Evolutionary conservation across 1,284 basidiomycete genomes (phyloP), one percentile per base, ranked within the genome.

Genomic region (Ceratobasidium sp.): DNA sequence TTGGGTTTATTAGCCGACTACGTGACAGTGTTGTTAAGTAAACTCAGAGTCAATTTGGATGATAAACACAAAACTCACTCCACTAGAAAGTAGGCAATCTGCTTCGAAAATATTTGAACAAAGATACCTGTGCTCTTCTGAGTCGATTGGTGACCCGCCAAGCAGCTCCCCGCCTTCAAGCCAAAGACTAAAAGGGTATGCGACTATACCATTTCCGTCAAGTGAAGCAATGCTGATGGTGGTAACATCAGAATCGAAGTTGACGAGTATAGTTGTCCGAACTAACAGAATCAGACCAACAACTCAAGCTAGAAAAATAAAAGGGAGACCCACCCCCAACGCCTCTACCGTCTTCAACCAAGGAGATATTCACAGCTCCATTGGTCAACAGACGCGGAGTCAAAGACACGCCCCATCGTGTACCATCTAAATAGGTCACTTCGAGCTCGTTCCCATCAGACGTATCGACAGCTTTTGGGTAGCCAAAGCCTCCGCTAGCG

Each of bases 181-280:
- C 58, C 58, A 60, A 9, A 60, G n/a, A 28, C 36, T 60, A 18
- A 60, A n/a, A 18, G 58, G 58, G 36, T 60, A 60, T 39, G 43
- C 43, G 16, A 39, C 21, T 9, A 36, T 5, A 3, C 58, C 58
- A 10, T 12, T 4, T 3, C 26, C 58, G 30, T 39, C 58, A 4
- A 10, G 8, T 12, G 8, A 39, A 14, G 21, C 4, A 23, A 60
- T 41, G 41, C 9, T 18, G 41, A 43, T 43, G 18, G 9, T 18
- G 9, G 18, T 9, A 9, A 43, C 18, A 18, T 43, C 41, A 9
- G 41, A 9, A 18, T 18, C 41, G 18, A 43, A 43, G 9, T 9
- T n/a, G n/a, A n/a, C n/a, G n/a, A n/a, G n/a, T n/a, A n/a, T n/a
- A 10, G 41, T 10, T 43, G 41, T 43, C 9, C 18, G 41, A 18